Evolutionary conservation across 805 yeast species (phyloP), one percentile per base, ranked within the genome.

Genomic region (Candida pseudofarinosa): DNA sequence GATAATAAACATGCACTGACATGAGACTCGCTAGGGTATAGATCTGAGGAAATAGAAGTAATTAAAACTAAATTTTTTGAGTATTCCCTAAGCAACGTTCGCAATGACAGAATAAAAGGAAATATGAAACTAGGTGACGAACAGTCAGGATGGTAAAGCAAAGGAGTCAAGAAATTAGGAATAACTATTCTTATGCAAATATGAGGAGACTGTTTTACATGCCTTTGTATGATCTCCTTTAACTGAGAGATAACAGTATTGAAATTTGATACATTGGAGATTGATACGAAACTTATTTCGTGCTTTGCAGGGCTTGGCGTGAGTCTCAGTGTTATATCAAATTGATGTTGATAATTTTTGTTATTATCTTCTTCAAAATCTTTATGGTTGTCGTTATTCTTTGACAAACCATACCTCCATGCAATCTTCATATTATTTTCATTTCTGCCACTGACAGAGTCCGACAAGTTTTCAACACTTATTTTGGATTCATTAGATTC

Each of bases 111-210:
- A 13, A 86, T 47, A 47, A 91, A 79, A 3, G 83, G 81, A 4
- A 86, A 52, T 0, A 82, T 67, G 35, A 72, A 72, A 3, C 67
- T 51, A 0, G 83, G 71, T 14, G 65, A 56, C 2, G 79, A 66
- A 43, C 68, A 58, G 16, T 55, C 55, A 4, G 85, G 82, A 2
- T 78, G 67, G 54, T 87, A 90, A 38, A 81, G 59, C 20, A 85
- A 80, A 1, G 97, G 97, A 53, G 86, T 85, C 38, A 90, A 69
- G 30, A 90, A 70, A n/a, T 80, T 74, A 1, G 97, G 97, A 2
- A 88, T 60, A 0, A 82, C 75, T 1, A 91, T 58, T 48, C 97
- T 70, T 4, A 88, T 71, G 26, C 83, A 56, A 39, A 76, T 74
- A 3, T 63, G 62, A 7, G 67, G 59, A 28, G 74, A 69, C n/a